Base-by-base conservation (phyloP, 345 rosid species). In the Gossypium turneri region DNA sequence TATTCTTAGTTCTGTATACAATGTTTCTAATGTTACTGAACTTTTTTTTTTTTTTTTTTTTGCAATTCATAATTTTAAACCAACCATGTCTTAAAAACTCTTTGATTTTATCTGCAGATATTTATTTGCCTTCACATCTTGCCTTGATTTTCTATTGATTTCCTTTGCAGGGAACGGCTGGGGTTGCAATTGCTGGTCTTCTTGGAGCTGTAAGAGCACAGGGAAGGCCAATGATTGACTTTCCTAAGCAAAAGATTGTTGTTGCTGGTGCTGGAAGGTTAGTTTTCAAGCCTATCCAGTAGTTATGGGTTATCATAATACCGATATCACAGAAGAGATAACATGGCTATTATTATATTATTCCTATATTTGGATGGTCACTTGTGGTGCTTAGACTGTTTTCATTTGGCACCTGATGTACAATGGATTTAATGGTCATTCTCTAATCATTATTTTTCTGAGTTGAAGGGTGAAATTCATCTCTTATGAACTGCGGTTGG, bases 201-300 rank as follows among this genome's bases (percentile, higher is more conserved):
- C 87, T 94, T 85, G 98, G 99, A 82, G 98, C 98, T 60, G 99
- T 93, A 73, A 90, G 99, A 86, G 98, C 98, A 76, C 96, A 95
- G 80, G 99, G 99, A 75, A 82, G 94, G 82, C 85, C 99, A 15
- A 91, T 95, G 97, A 89, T 95, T 70, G 99, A 92, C 85, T 95
- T 95, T 75, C 97, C 99, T 44, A 95, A 95, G 90, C 90, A 83
- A 85, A 91, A 91, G 86, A 95, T 91, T 27, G 98, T 95, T 86
- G 98, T 93, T 82, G 94, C 98, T 81, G 97, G 98, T 71, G 98
- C 98, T 82, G 98, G 98, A 85, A 94, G 98, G 98, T 89, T 50
- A 77, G 81, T 69, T 79, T 67, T 76, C 29, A 47, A 41, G 22
- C 67, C 44, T 50, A 24, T 4, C 17, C 4, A 55, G 16, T 68